These are phyloP conservation scores for Lathyrus oleraceus DNA, from an alignment of 306 rosid species.

Conservation along the genomic window DNA sequence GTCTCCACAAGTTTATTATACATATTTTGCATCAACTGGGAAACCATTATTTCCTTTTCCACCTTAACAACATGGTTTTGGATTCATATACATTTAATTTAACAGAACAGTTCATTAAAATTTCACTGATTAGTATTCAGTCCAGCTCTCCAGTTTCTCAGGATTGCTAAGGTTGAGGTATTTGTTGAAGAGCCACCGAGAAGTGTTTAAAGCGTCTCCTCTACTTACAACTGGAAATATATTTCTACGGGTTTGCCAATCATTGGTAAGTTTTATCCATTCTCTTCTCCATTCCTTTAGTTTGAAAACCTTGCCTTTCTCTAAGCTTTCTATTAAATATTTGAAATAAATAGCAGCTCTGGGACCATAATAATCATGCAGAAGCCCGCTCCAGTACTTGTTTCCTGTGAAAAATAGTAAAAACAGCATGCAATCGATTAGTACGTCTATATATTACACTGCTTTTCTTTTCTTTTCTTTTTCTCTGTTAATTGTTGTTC, in stretches of 20 bases:
- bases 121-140: slow-evolving; percentile 11
- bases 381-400: slow-evolving; percentile 91
- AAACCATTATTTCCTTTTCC: slow-evolving; percentile 7
- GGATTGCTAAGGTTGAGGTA: slow-evolving; percentile 51
- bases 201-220: slow-evolving; percentile 65
- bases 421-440: neutral
- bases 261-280: slow-evolving; percentile 89
- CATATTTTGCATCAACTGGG: slow-evolving; percentile 21
- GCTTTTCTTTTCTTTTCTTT: slow-evolving; percentile 4
- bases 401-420: slow-evolving; percentile 49
- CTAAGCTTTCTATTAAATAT: slow-evolving; percentile 60
- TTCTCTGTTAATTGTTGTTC: slow-evolving; percentile 11
- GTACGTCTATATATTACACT: neutral
- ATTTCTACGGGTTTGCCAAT: slow-evolving; percentile 72
- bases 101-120: slow-evolving; percentile 1
- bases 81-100: slow-evolving; percentile 16
- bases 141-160: slow-evolving; percentile 18
- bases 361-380: slow-evolving; percentile 78
- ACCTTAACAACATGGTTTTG: slow-evolving; percentile 12
- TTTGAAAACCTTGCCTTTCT: slow-evolving; percentile 48
- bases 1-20: neutral
- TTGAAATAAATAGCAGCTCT: slow-evolving; percentile 86
- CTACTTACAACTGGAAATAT: slow-evolving; percentile 48
- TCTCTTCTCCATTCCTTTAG: slow-evolving; percentile 76
- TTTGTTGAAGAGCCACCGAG: slow-evolving; percentile 60